Evolutionary conservation across 306 rosid species (phyloP).

Genomic region (Hippophae tibetana): DNA sequence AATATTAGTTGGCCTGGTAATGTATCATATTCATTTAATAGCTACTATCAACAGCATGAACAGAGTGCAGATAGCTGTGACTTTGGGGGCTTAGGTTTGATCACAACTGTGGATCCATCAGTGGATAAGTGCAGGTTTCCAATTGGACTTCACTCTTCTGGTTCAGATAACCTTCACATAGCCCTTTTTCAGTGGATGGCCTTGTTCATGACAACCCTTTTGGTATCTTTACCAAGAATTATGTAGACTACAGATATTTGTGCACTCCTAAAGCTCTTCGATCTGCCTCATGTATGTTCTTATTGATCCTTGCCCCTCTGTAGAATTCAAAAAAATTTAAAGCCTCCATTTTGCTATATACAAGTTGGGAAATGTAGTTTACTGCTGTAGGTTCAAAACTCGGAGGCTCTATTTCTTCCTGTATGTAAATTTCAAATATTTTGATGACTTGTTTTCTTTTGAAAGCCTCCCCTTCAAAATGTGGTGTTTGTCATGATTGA

Average conservation of each 20-base stretch:
- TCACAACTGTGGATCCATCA: conserved; percentile 85
- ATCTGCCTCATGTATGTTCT: conserved; percentile 12
- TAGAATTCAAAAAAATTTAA: conserved; percentile 10
- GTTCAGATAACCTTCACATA: conserved; percentile 21
- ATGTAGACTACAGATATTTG: conserved; percentile 13
- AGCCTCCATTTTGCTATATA: conserved; percentile 2
- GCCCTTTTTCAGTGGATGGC: conserved; percentile 18
- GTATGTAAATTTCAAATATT: too few relatives aligned
- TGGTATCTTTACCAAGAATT: conserved; percentile 21
- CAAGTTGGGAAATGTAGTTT: not conserved
- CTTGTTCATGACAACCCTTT: conserved; percentile 29
- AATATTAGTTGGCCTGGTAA: conserved; percentile 74
- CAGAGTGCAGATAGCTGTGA: conserved; percentile 67
- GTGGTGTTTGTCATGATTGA: too few relatives aligned
- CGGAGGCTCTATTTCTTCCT: too few relatives aligned
- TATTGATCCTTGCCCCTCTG: conserved; percentile 19
- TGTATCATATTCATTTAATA: conserved; percentile 75
- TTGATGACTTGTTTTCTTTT: not conserved
- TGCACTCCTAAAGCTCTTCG: conserved; percentile 23
- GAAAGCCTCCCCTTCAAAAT: not conserved
- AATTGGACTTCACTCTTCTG: conserved; percentile 52
- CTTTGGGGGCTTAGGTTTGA: conserved; percentile 69
- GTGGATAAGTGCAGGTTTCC: conserved; percentile 60
- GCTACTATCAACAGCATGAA: conserved; percentile 84
- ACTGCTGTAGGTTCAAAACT: too few relatives aligned